phyloP scores from a whole-genome alignment of 2,329 filamentous ascomycete species.

The Arthroderma sp. region DNA sequence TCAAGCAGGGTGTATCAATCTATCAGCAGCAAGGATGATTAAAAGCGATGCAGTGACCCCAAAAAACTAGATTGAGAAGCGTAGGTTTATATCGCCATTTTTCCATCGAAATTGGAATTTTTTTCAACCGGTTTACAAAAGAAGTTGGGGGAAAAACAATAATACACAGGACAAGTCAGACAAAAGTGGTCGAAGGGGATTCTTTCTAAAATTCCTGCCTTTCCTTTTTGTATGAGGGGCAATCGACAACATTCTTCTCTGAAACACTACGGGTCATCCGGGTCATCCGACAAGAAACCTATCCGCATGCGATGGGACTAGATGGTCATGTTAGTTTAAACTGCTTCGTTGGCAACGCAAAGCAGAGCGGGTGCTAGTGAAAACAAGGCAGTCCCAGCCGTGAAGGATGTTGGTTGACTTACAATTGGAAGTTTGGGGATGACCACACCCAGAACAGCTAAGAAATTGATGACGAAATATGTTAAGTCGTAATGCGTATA shows the following conservation, averaged over 20 bases:
- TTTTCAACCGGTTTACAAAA: too few species aligned
- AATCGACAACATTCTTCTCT: background rate
- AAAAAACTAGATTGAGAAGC: too few species aligned
- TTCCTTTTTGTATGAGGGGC: too few species aligned
- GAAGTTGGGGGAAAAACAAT: too few species aligned
- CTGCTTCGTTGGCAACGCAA: slow-evolving; percentile 6
- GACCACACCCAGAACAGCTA: slow-evolving; percentile 82
- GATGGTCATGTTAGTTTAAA: slow-evolving; percentile 20
- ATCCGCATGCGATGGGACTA: slow-evolving; percentile 69
- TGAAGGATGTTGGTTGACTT: slow-evolving; percentile 31
- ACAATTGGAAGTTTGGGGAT: slow-evolving; percentile 95
- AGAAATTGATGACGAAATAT: slow-evolving; percentile 94
- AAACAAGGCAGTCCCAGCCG: background rate
- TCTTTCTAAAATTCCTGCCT: too few species aligned
- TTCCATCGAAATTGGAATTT: too few species aligned
- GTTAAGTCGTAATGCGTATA: slow-evolving; percentile 97
- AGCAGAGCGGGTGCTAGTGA: slow-evolving; percentile 4
- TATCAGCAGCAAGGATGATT: too few species aligned
- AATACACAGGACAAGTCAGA: too few species aligned
- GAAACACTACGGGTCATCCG: slow-evolving; percentile 31
- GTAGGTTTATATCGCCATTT: too few species aligned
- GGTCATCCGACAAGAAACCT: slow-evolving; percentile 56
- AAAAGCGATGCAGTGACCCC: too few species aligned
- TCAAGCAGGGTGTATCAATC: too few species aligned
- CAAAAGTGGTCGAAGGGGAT: too few species aligned